Percentiles rank a stretch among this genome's conserved stretches.
phyloP scores from a whole-genome alignment of 768 basidiomycete genomes.

The Amanita phalloides region DNA sequence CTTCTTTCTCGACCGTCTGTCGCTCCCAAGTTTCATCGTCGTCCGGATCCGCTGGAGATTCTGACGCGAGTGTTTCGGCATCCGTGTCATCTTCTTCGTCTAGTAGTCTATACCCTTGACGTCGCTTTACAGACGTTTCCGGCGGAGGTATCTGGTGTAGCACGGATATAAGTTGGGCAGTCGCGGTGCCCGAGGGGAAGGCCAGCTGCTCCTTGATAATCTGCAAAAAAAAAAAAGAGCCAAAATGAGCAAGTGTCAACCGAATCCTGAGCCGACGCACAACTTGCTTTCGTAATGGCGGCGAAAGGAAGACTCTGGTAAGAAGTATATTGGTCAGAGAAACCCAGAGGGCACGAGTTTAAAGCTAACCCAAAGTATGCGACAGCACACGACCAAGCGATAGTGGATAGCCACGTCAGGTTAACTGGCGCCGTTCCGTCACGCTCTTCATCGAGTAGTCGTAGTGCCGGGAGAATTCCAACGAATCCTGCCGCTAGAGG shows the following conservation, averaged over 20 bases:
- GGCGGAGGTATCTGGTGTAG: conserved; percentile 71
- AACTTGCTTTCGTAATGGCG: conserved; percentile 90
- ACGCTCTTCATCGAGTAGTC: conserved; percentile 56
- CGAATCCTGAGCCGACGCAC: conserved; percentile 30
- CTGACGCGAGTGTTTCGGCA: conserved; percentile 7
- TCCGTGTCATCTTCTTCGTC: conserved; percentile 21
- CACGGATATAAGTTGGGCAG: conserved; percentile 89
- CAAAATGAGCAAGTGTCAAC: conserved; percentile 15
- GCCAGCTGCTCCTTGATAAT: conserved; percentile 90
- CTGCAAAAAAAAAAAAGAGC: too few relatives aligned
- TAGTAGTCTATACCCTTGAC: conserved; percentile 44
- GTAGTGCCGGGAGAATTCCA: conserved; percentile 86
- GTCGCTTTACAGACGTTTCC: conserved; percentile 40
- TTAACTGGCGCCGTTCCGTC: conserved; percentile 73
- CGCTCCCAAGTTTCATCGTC: conserved; percentile 24
- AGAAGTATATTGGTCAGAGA: conserved; percentile 2
- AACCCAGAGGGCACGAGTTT: neutral
- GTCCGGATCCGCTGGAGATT: conserved; percentile 18
- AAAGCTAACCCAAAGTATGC: conserved; percentile 79
- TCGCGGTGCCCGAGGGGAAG: conserved; percentile 94
- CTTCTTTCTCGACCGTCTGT: conserved; percentile 47
- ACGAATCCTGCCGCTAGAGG: conserved; percentile 82
- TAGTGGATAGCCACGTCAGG: conserved; percentile 61
- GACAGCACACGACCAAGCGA: conserved; percentile 83
- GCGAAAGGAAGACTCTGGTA: conserved; percentile 84